Evolutionary conservation across 345 rosid genomes (phyloP), one percentile per base, ranked within the genome.

Genomic region (Eucalyptus tenuipes): DNA sequence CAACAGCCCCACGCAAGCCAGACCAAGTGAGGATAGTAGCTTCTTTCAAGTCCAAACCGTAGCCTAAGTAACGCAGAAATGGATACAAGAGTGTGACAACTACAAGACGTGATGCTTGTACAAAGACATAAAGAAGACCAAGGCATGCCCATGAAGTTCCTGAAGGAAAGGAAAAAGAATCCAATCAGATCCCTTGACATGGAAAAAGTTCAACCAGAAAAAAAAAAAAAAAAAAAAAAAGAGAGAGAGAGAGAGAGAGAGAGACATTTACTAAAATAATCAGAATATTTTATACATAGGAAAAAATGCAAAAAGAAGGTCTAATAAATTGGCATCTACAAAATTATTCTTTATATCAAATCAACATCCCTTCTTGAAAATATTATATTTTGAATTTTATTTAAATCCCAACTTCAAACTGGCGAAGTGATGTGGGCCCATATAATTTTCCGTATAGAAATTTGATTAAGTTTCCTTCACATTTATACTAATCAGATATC

Each of bases 11-110:
- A 29, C 99, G 95, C 88, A 97, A 93, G 80, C 99, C 99, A 86
- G 99, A 93, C 99, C 99, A 97, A 89, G 91, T 89, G 88, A 97
- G 97, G 88, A 97, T 95, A 52, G 86, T 88, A 68, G 96, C 95
- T 95, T 97, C 99, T 93, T 95, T 96, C 98, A 95, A 96, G 84
- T 97, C 97, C 94, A 97, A 93, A 79, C 99, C 99, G 91, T 97
- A 97, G 88, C 99, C 99, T 86, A 94, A 91, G 88, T 91, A 93
- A 50, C 89, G 92, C 88, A 97, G 92, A 82, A 96, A 90, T 48
- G 98, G 97, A 89, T 79, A 97, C 71, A 97, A 86, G 81, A 91
- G 91, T 89, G 93, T 94, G 91, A 97, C 98, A 90, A 96, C 99
- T 80, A 94, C 90, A 47, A 91, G 88, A 86, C 99, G 98, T 9